Evolutionary conservation across 106 monocot species (phyloP).

Genomic region (Dendrobium catenatum): DNA sequence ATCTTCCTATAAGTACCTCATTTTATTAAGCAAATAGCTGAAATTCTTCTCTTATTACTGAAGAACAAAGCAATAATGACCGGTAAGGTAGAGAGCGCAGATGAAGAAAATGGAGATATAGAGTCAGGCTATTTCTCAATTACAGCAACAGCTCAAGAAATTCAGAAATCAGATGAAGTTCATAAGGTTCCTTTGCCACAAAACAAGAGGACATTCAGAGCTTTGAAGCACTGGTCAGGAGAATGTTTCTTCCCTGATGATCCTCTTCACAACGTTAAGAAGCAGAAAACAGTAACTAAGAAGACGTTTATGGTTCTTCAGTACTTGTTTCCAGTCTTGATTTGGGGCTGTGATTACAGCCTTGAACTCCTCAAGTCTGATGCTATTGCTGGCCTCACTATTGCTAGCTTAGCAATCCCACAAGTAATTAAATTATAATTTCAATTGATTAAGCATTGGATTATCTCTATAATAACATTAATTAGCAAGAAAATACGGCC

Average conservation of each 20-base stretch:
- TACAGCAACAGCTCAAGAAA: background rate
- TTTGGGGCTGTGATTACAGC: slow-evolving; percentile 64
- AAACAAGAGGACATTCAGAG: background rate
- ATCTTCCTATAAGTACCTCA: too few species aligned
- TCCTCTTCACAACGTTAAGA: slow-evolving; percentile 7
- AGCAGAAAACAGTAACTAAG: slow-evolving; percentile 29
- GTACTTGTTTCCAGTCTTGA: slow-evolving; percentile 68
- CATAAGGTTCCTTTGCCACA: background rate
- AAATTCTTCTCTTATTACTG: too few species aligned
- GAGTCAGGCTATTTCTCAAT: too few species aligned
- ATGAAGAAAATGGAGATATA: too few species aligned
- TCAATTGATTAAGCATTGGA: background rate
- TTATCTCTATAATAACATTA: background rate
- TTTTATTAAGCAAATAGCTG: too few species aligned
- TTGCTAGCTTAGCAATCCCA: slow-evolving; percentile 83
- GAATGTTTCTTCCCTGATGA: slow-evolving; percentile 11
- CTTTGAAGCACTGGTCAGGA: background rate
- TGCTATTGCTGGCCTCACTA: slow-evolving; percentile 71
- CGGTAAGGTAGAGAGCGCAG: too few species aligned
- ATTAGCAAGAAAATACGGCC: background rate
- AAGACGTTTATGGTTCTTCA: slow-evolving; percentile 45
- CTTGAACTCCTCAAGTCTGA: slow-evolving; percentile 64
- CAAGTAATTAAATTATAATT: slow-evolving; percentile 24
- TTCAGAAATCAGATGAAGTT: background rate
- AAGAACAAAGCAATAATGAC: too few species aligned